Conservation (phyloP, 805 yeast species). For the Teunomyces gatunensis region DNA sequence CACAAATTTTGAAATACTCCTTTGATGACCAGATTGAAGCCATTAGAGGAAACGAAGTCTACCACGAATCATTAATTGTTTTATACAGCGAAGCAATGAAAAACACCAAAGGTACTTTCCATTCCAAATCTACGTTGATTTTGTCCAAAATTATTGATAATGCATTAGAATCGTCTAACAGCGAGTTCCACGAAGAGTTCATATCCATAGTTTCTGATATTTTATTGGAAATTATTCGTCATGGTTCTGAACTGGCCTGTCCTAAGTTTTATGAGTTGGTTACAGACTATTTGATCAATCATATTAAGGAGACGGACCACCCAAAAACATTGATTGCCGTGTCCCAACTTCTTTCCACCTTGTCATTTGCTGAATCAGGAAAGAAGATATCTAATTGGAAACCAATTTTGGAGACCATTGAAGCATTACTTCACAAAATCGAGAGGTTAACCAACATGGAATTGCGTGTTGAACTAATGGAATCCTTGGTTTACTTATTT, state of each 20-base stretch:
- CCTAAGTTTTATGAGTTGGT: conserved; percentile 40
- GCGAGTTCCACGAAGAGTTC: conserved; percentile 7
- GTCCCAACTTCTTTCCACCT: conserved; percentile 42
- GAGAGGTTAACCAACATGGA: conserved; percentile 3
- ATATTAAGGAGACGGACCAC: conserved; percentile 7
- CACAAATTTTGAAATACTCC: conserved; percentile 42
- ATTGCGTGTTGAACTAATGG: conserved; percentile 14
- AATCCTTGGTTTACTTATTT: conserved; percentile 43
- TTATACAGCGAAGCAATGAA: conserved; percentile 73
- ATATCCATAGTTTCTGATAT: conserved; percentile 53
- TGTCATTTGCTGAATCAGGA: conserved; percentile 71
- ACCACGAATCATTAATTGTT: conserved; percentile 55
- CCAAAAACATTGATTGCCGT: conserved; percentile 15
- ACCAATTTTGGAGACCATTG: conserved; percentile 18
- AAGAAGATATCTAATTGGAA: conserved; percentile 57
- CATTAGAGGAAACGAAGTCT: conserved; percentile 42
- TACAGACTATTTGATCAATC: conserved; percentile 16
- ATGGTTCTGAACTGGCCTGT: conserved; percentile 51
- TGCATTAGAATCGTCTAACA: conserved; percentile 12
- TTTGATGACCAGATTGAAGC: conserved; percentile 32
- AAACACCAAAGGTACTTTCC: conserved; percentile 68
- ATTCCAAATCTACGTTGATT: conserved; percentile 63
- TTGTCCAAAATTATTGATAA: conserved; percentile 44
- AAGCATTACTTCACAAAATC: conserved; percentile 19
- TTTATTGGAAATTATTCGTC: conserved; percentile 49